Conservation (phyloP, 192 early-diverging fungal species). For the Coemansia sp. region DNA sequence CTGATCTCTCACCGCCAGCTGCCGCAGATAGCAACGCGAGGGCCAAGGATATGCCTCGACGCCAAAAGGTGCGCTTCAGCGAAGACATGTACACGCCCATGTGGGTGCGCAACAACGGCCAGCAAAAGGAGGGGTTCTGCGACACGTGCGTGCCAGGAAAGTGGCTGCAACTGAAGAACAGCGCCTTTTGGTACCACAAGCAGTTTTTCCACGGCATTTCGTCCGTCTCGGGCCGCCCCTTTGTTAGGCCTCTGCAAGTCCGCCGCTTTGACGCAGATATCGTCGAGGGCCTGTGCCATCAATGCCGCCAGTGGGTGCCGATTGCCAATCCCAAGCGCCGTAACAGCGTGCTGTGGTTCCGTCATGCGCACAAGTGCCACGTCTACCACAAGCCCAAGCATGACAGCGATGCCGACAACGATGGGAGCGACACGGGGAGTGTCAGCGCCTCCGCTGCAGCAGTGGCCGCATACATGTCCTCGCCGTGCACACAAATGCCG, state of each 20-base stretch:
- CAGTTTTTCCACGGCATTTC: constrained; percentile 85
- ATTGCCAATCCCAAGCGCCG: constrained; percentile 72
- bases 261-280: constrained; percentile 65
- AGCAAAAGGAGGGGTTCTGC: constrained; percentile 79
- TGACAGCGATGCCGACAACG: constrained; percentile 17
- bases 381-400: constrained; percentile 72
- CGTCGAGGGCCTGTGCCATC: constrained; percentile 79
- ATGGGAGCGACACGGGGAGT: constrained; percentile 1
- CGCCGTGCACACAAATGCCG: background rate
- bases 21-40: constrained; percentile 21
- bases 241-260: constrained; percentile 68
- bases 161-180: constrained; percentile 87
- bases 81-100: constrained; percentile 80
- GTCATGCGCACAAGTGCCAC: constrained; percentile 86
- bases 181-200: constrained; percentile 88
- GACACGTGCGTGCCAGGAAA: constrained; percentile 77
- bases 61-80: constrained; percentile 68
- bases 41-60: constrained; percentile 52
- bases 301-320: constrained; percentile 80
- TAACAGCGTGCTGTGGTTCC: constrained; percentile 78
- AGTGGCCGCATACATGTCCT: background rate
- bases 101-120: constrained; percentile 75
- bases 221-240: constrained; percentile 75
- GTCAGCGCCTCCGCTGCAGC: background rate
- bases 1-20: constrained; percentile 23